Base-by-base conservation (phyloP, 202 grass and related monocot species). In the Sporobolus alterniflorus region DNA sequence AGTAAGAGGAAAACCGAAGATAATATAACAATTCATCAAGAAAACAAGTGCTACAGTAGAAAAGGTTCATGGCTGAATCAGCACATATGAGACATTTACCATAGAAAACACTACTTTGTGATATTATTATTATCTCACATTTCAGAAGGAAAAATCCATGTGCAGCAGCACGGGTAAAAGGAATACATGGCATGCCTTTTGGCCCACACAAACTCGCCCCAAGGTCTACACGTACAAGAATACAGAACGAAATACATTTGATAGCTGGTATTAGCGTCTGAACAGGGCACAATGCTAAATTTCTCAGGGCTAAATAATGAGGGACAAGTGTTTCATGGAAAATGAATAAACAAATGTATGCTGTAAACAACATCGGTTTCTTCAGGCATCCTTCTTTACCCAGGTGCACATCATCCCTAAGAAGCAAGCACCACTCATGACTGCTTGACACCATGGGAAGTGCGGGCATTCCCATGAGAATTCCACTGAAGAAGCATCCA, bases 401-500 rank as follows among this genome's bases (percentile, higher is more conserved):
- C 24, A 5, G 32, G 33, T 28, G 25, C 6, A 22, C 72, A 60
- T 84, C 42, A 62, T 20, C 0, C 40, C n/a, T 30, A 21, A 42
- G 56, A 79, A 11, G 9, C 13, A 28, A 49, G 6, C n/a, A 29
- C 15, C 16, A 18, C 24, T 89, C 62, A 89, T 63, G 75, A 69
- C 26, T 84, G 75, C 70, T 89, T 89, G 3, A 32, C 47, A 46
- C 69, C 77, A 73, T 80, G 80, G 64, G 89, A 87, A 64, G 42
- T 41, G 36, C 77, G 80, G 6, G 85, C 6, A 62, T 97, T 85
- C 71, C 82, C 77, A 87, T 92, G 86, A 48, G 85, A 54, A 80
- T 91, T 92, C 93, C 90, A 96, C 49, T 92, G 89, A 29, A 94
- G 40, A 48, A 94, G 76, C 94, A 97, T 97, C 94, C 94, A 97